Evolutionary conservation across 345 rosid genomes (phyloP).

Genomic region (Gossypium arboreum): DNA sequence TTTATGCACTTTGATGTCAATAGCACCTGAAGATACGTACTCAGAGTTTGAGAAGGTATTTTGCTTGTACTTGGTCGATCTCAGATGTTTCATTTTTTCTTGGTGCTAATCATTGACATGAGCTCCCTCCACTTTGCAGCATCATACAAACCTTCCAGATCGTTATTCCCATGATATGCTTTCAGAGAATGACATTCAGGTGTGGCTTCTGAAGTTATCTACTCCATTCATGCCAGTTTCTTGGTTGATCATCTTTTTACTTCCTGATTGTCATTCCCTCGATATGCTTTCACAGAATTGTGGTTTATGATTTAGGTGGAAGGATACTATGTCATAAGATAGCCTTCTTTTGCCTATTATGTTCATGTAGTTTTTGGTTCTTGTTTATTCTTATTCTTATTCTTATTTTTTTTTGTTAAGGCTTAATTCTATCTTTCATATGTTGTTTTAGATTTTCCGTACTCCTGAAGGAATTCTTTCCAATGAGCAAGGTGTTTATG

Average conservation of each 20-base stretch:
- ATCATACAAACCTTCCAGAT: constrained; percentile 63
- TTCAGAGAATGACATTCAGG: constrained; percentile 73
- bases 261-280: background rate
- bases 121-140: constrained; percentile 40
- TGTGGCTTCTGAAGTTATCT: constrained; percentile 19
- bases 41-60: constrained; percentile 69
- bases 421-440: constrained; percentile 10
- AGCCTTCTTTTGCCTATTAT: background rate
- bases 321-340: background rate
- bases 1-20: constrained; percentile 73
- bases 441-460: constrained; percentile 56
- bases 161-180: constrained; percentile 73
- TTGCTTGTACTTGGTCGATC: background rate
- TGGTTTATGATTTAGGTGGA: background rate
- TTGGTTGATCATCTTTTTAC: background rate
- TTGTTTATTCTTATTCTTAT: background rate
- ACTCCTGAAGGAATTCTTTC: constrained; percentile 94
- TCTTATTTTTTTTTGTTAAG: background rate
- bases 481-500: constrained; percentile 80
- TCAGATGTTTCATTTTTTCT: constrained; percentile 8
- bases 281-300: background rate
- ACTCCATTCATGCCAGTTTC: background rate
- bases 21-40: constrained; percentile 65
- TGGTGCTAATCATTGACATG: constrained; percentile 16
- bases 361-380: background rate